Evolutionary conservation across 2,329 filamentous ascomycete genomes (phyloP).

Genomic region (Cordyceps cicadae): DNA sequence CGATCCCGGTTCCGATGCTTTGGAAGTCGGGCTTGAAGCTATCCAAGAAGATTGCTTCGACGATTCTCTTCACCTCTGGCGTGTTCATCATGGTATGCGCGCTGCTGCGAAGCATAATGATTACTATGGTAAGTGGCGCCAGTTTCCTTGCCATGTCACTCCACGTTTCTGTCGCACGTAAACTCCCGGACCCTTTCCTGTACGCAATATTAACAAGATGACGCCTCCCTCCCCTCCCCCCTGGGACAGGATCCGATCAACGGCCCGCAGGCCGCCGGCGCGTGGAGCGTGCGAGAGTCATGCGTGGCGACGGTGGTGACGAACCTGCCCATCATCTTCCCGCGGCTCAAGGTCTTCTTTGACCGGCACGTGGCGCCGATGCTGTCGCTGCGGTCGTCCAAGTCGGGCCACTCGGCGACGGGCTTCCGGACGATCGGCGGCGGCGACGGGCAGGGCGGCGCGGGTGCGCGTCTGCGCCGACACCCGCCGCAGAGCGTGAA

Average conservation of each 20-base stretch:
- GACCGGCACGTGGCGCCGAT: slow-evolving; percentile 17
- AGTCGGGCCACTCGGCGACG: neutral
- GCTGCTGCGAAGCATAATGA: slow-evolving; percentile 44
- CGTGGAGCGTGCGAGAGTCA: slow-evolving; percentile 19
- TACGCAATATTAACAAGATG: neutral
- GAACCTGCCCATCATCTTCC: slow-evolving; percentile 28
- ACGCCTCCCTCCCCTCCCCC: too few species aligned
- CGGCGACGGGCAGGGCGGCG: neutral
- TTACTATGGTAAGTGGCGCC: slow-evolving; percentile 26
- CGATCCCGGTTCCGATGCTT: slow-evolving; percentile 40
- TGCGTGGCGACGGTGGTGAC: slow-evolving; percentile 31
- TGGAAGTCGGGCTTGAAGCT: slow-evolving; percentile 41
- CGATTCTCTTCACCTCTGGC: slow-evolving; percentile 47
- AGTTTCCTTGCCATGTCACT: slow-evolving; percentile 18
- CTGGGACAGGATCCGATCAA: slow-evolving; percentile 12
- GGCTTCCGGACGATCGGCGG: slow-evolving; percentile 9
- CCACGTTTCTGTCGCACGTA: slow-evolving; percentile 24
- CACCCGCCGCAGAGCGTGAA: slow-evolving; percentile 2
- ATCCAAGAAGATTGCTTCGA: slow-evolving; percentile 42
- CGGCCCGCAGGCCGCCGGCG: slow-evolving; percentile 9
- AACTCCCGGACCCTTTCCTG: slow-evolving; percentile 24
- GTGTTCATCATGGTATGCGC: slow-evolving; percentile 47
- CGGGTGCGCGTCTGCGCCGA: neutral
- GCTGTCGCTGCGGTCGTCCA: slow-evolving; percentile 17
- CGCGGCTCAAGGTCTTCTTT: slow-evolving; percentile 19